phyloP scores from a whole-genome alignment of 2,329 filamentous ascomycete species.

The Uncinocarpus reesii region DNA sequence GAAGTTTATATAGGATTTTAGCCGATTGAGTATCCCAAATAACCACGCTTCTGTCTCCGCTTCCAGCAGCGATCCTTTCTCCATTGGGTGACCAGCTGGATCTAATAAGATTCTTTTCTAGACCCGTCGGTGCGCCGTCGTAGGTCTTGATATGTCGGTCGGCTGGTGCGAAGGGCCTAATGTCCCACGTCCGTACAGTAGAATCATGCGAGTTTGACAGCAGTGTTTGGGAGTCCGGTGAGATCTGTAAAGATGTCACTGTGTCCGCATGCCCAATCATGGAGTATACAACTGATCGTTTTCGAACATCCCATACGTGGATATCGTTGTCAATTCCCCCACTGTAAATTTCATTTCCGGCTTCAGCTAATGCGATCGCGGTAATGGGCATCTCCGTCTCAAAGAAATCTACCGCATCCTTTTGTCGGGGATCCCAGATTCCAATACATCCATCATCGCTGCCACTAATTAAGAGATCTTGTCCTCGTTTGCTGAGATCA shows the following conservation, averaged over 20 bases:
- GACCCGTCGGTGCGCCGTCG: conserved; percentile 75
- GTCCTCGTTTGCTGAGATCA: conserved; percentile 78
- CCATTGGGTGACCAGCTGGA: conserved; percentile 84
- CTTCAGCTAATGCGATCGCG: conserved; percentile 79
- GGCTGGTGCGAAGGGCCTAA: conserved; percentile 82
- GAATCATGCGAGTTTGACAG: conserved; percentile 90
- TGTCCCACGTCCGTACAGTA: conserved; percentile 90
- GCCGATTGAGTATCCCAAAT: conserved; percentile 85
- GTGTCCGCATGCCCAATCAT: conserved; percentile 87
- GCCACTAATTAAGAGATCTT: conserved; percentile 80
- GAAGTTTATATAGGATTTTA: conserved; percentile 87
- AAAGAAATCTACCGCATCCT: conserved; percentile 77
- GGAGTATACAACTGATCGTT: conserved; percentile 77
- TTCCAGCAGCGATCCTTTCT: conserved; percentile 77
- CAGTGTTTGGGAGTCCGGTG: conserved; percentile 81
- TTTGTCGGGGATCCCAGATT: conserved; percentile 90
- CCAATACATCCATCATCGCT: conserved; percentile 91
- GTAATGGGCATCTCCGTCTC: conserved; percentile 89
- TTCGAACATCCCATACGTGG: conserved; percentile 91
- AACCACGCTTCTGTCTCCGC: conserved; percentile 80
- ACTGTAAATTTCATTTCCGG: conserved; percentile 88
- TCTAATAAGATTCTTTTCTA: conserved; percentile 84
- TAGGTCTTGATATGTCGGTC: conserved; percentile 79
- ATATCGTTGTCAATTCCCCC: conserved; percentile 97
- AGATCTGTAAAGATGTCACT: conserved; percentile 79